Conservation (phyloP, 306 rosid genomes). For the Pueraria montana region DNA sequence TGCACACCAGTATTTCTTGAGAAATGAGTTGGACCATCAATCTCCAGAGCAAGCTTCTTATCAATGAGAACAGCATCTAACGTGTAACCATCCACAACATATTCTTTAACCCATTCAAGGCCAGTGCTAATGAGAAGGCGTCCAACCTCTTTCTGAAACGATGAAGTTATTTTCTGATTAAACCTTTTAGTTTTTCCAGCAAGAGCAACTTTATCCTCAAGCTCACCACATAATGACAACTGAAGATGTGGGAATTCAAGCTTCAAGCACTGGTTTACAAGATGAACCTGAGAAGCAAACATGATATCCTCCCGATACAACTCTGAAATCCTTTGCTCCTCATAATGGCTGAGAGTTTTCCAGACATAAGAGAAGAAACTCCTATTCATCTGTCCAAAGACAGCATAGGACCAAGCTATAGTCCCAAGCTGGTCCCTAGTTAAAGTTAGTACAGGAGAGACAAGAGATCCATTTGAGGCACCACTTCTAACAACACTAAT, state of each 20-base stretch:
- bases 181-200: constrained; percentile 84
- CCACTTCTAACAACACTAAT: constrained; percentile 41
- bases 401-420: constrained; percentile 95
- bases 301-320: constrained; percentile 82
- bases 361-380: constrained; percentile 74
- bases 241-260: constrained; percentile 82
- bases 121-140: constrained; percentile 86
- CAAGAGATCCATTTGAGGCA: constrained; percentile 51
- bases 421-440: constrained; percentile 81
- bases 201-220: constrained; percentile 70
- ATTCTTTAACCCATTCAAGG: constrained; percentile 84
- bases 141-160: constrained; percentile 90
- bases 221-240: constrained; percentile 64
- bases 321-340: constrained; percentile 84
- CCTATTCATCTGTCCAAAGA: constrained; percentile 76
- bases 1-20: constrained; percentile 86
- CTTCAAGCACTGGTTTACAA: constrained; percentile 91
- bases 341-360: constrained; percentile 72
- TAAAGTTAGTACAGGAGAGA: constrained; percentile 64
- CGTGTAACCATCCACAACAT: constrained; percentile 77
- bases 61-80: constrained; percentile 82
- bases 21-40: constrained; percentile 99
- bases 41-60: constrained; percentile 90
- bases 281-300: constrained; percentile 91
- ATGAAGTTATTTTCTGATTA: constrained; percentile 78